Evolutionary conservation across 2,329 filamentous ascomycete genomes (phyloP).

Genomic region (Arthroderma sp.): DNA sequence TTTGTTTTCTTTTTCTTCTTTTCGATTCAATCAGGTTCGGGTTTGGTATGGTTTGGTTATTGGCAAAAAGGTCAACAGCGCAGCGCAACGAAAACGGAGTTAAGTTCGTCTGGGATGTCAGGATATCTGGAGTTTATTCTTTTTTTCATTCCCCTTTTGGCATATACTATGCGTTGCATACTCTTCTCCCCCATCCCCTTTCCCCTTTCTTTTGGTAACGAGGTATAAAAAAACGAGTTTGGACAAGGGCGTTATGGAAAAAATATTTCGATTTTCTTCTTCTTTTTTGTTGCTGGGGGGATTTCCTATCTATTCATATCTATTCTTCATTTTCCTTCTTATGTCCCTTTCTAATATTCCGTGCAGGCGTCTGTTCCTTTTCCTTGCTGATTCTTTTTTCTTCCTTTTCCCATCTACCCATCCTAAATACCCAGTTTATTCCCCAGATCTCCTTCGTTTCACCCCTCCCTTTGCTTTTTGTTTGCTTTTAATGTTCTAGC

Average conservation of each 20-base stretch:
- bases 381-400: background rate
- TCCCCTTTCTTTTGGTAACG: background rate
- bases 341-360: background rate
- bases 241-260: background rate
- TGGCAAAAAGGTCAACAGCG: conserved; percentile 4
- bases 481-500: no score
- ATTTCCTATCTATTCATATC: background rate
- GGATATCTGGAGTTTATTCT: background rate
- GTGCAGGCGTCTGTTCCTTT: no score
- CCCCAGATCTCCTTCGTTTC: no score
- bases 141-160: background rate
- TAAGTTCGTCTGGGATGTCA: no score
- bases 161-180: background rate
- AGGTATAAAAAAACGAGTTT: background rate
- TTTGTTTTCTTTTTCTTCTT: background rate
- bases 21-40: background rate
- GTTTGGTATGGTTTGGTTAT: background rate
- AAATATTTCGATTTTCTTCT: background rate
- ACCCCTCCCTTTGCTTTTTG: no score
- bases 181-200: background rate
- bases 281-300: background rate
- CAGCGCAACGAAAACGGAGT: conserved; percentile 5
- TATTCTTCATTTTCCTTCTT: background rate
- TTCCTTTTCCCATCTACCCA: background rate
- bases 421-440: no score